These are phyloP conservation scores for Spathaspora hagerdaliae DNA, from an alignment of 805 yeast species.

Conservation along the genomic window DNA sequence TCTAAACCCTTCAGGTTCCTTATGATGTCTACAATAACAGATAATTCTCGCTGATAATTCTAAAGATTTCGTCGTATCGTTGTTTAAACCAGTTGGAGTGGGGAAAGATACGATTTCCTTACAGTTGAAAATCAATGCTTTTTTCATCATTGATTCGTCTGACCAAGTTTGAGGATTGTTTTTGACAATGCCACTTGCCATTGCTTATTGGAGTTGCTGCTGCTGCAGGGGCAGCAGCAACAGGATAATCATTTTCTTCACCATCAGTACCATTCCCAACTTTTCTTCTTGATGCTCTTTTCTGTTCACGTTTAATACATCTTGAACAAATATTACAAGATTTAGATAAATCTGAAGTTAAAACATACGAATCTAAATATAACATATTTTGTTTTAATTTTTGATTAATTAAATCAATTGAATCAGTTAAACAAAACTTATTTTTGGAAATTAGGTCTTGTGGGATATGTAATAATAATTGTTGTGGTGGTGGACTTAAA, in stretches of 20 bases:
- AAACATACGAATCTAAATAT: conserved; percentile 75
- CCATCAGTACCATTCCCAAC: conserved; percentile 40
- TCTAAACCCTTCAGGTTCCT: conserved; percentile 81
- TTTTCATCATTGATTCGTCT: conserved; percentile 66
- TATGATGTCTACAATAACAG: conserved; percentile 95
- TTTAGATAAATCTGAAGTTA: conserved; percentile 46
- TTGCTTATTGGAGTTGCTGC: conserved; percentile 4
- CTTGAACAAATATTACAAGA: conserved; percentile 78
- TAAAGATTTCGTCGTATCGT: conserved; percentile 31
- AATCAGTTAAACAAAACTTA: conserved; percentile 63
- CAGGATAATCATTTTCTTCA: not conserved
- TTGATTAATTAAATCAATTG: conserved; percentile 40
- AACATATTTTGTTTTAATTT: conserved; percentile 49
- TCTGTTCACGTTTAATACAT: conserved; percentile 89
- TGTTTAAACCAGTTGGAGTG: conserved; percentile 45
- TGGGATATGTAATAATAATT: conserved; percentile 73
- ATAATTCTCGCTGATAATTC: conserved; percentile 72
- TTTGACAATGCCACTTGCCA: conserved; percentile 27
- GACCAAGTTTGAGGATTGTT: conserved; percentile 69
- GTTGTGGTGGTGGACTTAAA: conserved; percentile 74
- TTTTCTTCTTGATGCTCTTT: conserved; percentile 90
- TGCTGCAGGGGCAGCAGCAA: not conserved
- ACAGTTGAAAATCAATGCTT: conserved; percentile 88
- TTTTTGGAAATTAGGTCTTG: conserved; percentile 85
- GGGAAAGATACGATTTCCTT: conserved; percentile 80